Percentiles rank a stretch among this genome's conserved stretches.
phyloP scores from a whole-genome alignment of 768 basidiomycete species.

The Lentinula sp. region DNA sequence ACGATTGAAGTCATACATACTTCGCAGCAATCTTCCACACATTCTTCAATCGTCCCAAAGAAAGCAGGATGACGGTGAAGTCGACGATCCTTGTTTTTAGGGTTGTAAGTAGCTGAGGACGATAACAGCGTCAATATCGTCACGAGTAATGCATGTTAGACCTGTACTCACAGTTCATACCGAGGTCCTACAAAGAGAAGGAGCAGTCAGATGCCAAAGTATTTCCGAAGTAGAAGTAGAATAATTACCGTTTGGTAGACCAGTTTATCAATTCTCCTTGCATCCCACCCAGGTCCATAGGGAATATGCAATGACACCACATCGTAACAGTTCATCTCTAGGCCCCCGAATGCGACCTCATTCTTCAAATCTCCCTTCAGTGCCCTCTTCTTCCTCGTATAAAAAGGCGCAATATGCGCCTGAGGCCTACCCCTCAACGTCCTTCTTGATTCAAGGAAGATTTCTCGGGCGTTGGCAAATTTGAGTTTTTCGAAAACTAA shows the following conservation, averaged over 20 bases:
- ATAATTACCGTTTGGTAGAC: conserved; percentile 47
- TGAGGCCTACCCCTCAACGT: conserved; percentile 43
- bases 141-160: no score
- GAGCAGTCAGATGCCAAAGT: conserved; percentile 2
- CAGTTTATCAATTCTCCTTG: conserved; percentile 47
- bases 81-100: conserved; percentile 52
- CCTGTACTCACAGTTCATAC: conserved; percentile 44
- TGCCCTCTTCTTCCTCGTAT: conserved; percentile 26
- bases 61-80: conserved; percentile 62
- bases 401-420: conserved; percentile 17
- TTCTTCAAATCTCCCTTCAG: conserved; percentile 54
- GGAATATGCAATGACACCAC: conserved; percentile 50
- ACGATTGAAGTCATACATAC: conserved; percentile 17
- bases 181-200: conserved; percentile 35
- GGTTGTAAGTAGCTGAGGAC: conserved; percentile 48
- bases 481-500: conserved; percentile 57
- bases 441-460: conserved; percentile 43
- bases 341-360: conserved; percentile 29
- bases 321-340: conserved; percentile 56
- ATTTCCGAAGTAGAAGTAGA: background rate
- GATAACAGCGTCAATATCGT: background rate
- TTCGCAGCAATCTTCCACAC: conserved; percentile 58
- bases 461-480: conserved; percentile 33
- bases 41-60: conserved; percentile 53
- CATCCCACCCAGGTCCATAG: conserved; percentile 56